Evolutionary conservation across 148 eudicot genomes (phyloP).

Genomic region (Cornus suecica): DNA sequence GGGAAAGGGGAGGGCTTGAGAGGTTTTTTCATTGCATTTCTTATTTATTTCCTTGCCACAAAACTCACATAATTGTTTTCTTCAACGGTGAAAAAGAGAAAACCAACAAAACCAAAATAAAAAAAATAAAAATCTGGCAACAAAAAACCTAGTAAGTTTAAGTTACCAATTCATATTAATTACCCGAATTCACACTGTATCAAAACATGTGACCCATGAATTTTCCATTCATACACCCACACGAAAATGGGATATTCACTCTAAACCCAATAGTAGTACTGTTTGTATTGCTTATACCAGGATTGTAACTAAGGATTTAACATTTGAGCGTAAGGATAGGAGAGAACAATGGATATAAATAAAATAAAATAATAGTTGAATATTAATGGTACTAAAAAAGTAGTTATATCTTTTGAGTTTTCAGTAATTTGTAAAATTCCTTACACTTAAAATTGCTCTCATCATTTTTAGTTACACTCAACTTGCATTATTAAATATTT

Average conservation of each 20-base stretch:
- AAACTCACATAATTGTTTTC: constrained; percentile 16
- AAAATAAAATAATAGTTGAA: no score
- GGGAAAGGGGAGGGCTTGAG: no score
- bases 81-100: constrained; percentile 13
- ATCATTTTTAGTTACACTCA: no score
- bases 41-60: no score
- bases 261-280: constrained; percentile 1
- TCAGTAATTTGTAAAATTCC: no score
- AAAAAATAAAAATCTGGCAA: constrained; percentile 25
- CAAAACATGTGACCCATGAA: constrained; percentile 29
- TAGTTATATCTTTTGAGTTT: no score
- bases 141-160: constrained; percentile 23
- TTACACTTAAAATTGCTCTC: no score
- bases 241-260: constrained; percentile 34
- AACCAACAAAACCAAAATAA: no score
- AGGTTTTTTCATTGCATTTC: no score
- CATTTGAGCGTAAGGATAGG: constrained; percentile 9
- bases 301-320: constrained; percentile 31
- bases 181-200: constrained; percentile 12
- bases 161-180: constrained; percentile 26
- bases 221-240: constrained; percentile 13
- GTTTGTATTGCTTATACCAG: constrained; percentile 22
- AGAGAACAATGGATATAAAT: constrained; percentile 15
- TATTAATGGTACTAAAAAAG: no score
- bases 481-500: no score